Base-by-base conservation (phyloP, 129 eudicot species). In the Pseudognaphalium luteoalbum region DNA sequence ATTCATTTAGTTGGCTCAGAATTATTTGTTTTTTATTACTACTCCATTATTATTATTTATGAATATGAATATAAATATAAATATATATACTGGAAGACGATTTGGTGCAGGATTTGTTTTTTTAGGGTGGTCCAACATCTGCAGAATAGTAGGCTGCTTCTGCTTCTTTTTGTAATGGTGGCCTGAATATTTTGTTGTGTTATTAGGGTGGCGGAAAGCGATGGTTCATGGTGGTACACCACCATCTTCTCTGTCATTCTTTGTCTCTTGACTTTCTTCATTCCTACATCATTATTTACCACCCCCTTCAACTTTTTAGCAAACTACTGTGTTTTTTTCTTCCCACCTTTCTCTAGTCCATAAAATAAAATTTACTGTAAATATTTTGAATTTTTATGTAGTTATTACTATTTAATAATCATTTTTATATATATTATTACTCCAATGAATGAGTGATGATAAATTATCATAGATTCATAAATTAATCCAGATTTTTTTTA, bases 41-140 rank as follows among this genome's bases (percentile, higher is more conserved):
- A n/a, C n/a, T n/a, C n/a, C n/a, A n/a, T n/a, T n/a, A n/a, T n/a
- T n/a, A n/a, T n/a, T n/a, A n/a, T n/a, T n/a, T n/a, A n/a, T n/a
- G n/a, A n/a, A n/a, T n/a, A n/a, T n/a, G n/a, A n/a, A n/a, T 25
- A 25, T 25, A 25, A 25, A 25, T 25, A 25, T 25, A 25, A 0
- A 25, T 25, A 19, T 21, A 42, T 8, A 41, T 68, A 42, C 51
- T n/a, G 51, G 44, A 35, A 41, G 81, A 77, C 21, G 68, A 77
- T 77, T 77, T 77, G 64, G 32, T 77, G 74, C 81, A 77, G 74
- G 81, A 77, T 77, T 56, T 68, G 73, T 37, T 74, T 74, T 74
- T 62, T 19, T 57, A 7, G 66, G 52, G 52, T 33, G 80, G 79
- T 47, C 72, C 79, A 33, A 64, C 42, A 58, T 3, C 62, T 57